Conservation (phyloP, 139 green algal genomes). For the Pseudopediastrum boryanum region DNA sequence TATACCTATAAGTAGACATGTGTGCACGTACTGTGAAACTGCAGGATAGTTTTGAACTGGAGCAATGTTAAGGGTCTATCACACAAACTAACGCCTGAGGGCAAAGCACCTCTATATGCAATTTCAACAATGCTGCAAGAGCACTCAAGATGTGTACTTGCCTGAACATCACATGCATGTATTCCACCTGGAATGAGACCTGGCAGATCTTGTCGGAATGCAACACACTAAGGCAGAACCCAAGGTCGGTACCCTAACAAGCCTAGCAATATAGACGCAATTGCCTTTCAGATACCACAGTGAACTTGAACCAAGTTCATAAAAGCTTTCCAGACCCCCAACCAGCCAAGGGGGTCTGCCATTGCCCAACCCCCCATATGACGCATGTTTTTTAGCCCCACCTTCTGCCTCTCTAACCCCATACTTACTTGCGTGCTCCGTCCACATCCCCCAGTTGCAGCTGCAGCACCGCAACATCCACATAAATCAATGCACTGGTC, state of each 20-base stretch:
- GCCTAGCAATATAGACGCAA: not conserved
- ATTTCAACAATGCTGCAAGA: no score
- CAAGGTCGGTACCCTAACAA: no score
- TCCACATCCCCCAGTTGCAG: conserved; percentile 29
- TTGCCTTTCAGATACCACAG: not conserved
- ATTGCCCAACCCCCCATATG: not conserved
- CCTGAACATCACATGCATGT: no score
- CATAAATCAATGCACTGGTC: conserved; percentile 42
- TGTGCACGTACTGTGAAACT: no score
- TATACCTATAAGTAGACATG: not conserved
- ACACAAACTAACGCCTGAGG: no score
- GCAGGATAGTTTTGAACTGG: no score
- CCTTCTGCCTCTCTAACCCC: not conserved
- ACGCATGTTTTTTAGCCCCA: not conserved
- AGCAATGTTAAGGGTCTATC: no score
- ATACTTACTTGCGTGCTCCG: not conserved
- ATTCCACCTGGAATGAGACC: no score
- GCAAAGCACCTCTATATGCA: no score
- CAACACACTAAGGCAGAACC: no score
- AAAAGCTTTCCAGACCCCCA: not conserved
- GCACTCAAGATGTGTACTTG: no score
- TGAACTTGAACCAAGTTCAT: not conserved
- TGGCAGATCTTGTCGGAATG: no score
- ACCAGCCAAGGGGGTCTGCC: not conserved
- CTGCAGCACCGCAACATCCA: conserved; percentile 57